Conservation (phyloP, 1,139 yeast genomes). For the Debaryomycetaceae sp. region DNA sequence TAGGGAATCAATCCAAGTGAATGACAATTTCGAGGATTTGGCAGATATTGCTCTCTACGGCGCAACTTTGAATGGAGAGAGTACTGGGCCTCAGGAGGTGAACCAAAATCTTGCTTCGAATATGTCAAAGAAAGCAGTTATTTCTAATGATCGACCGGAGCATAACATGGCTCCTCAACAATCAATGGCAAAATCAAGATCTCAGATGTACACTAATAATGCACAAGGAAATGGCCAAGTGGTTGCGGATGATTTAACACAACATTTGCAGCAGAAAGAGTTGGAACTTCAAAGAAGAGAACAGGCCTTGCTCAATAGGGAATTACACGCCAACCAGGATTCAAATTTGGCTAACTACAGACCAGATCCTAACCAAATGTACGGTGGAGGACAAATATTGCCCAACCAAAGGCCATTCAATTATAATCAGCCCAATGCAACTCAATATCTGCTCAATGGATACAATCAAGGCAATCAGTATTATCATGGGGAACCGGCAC, state of each 20-base stretch:
- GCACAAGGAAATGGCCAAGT: not conserved
- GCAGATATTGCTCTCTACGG: constrained; percentile 45
- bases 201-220: not conserved
- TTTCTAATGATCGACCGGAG: not conserved
- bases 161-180: not conserved
- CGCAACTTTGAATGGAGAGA: constrained; percentile 28
- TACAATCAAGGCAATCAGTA: not conserved
- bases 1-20: constrained; percentile 13
- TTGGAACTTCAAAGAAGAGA: constrained; percentile 44
- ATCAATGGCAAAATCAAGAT: not conserved
- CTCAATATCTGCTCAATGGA: constrained; percentile 1
- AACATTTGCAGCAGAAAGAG: constrained; percentile 25
- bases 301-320: constrained; percentile 39
- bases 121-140: not conserved
- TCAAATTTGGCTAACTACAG: constrained; percentile 1
- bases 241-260: constrained; percentile 8
- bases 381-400: constrained; percentile 3
- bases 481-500: constrained; percentile 6
- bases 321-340: constrained; percentile 15
- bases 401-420: constrained; percentile 8
- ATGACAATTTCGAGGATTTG: constrained; percentile 39
- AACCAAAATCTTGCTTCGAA: not conserved
- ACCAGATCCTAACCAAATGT: not conserved
- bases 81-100: constrained; percentile 3
- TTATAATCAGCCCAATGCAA: not conserved